These are phyloP conservation scores for Cryptosporidium felis DNA, from an alignment of 169 alveolate species.

Conservation along the genomic window DNA sequence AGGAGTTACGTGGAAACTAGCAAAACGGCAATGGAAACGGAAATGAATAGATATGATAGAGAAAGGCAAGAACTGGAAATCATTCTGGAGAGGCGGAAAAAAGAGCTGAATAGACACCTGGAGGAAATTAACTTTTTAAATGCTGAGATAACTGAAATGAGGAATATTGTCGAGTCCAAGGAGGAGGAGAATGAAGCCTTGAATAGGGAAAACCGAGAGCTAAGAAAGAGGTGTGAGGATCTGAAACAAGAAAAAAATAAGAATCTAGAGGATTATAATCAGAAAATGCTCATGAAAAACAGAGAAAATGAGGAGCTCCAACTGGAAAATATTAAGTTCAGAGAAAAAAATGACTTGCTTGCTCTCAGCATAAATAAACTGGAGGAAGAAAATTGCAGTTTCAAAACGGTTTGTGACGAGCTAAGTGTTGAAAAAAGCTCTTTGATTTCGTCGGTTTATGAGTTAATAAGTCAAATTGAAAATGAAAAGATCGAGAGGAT, in stretches of 20 bases:
- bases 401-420: slow-evolving; percentile 5
- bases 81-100: slow-evolving; percentile 10
- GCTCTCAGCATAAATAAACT: not conserved
- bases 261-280: slow-evolving; percentile 13
- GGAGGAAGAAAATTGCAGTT: slow-evolving; percentile 19
- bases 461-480: slow-evolving; percentile 63
- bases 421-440: slow-evolving; percentile 36
- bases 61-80: slow-evolving; percentile 35
- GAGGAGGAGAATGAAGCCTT: not conserved
- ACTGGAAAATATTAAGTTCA: not conserved
- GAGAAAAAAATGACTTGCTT: slow-evolving; percentile 23
- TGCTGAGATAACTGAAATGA: not conserved
- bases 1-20: not conserved
- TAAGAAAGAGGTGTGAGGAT: not conserved
- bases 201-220: not conserved
- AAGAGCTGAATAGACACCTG: slow-evolving; percentile 7
- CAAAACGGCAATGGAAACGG: not conserved
- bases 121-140: slow-evolving; percentile 30
- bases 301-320: slow-evolving; percentile 48
- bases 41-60: not conserved
- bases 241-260: not conserved
- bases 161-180: not conserved
- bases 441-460: slow-evolving; percentile 52
- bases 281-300: not conserved
- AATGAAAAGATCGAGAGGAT: slow-evolving; percentile 67